Evolutionary conservation across 176 grass and related monocot genomes (phyloP), one percentile per base, ranked within the genome.

Genomic region (Aegilops speltoides): DNA sequence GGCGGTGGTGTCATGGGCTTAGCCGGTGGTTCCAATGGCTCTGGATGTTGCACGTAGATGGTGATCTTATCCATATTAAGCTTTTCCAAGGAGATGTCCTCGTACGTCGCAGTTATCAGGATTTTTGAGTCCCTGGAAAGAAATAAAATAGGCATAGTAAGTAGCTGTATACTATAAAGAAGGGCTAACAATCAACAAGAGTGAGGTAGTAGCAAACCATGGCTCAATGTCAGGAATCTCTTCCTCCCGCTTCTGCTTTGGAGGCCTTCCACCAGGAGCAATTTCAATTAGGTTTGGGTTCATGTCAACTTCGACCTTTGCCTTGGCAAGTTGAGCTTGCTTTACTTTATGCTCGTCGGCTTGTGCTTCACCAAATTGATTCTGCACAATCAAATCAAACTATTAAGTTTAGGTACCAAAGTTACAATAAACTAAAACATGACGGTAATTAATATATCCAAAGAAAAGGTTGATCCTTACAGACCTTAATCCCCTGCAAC

Each of bases 351-450:
- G 70, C 70, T 94, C 96, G 68, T 96, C 94, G 57, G 92, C 92
- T 89, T 98, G 96, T 82, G 92, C 93, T 85, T 98, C 96, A 24
- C 96, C 96, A 88, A 96, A 98, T 98, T 98, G 96, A 92, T 60
- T 96, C 93, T 96, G 77, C 29, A 70, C 64, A 48, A 4, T 48
- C 45, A 48, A 83, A 77, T 46, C 37, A 11, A 66, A 88, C 12
- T 3, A 81, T 66, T 48, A 87, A 45, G 59, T 22, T 85, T 48
- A 88, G 81, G 13, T 34, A 76, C 11, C 59, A 59, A 56, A 64
- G 72, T 74, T 41, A 37, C 38, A 33, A 85, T 46, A 31, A 63
- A 43, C 3, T 89, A 64, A 73, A 80, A 54, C 20, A 85, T 0
- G 71, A 34, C 16, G 11, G 61, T 79, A 73, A 80, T 45, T 12